Percentiles rank a stretch among this genome's conserved stretches.
Conservation (phyloP, 23 red algal genomes). For the Pyropia yezoensis region DNA sequence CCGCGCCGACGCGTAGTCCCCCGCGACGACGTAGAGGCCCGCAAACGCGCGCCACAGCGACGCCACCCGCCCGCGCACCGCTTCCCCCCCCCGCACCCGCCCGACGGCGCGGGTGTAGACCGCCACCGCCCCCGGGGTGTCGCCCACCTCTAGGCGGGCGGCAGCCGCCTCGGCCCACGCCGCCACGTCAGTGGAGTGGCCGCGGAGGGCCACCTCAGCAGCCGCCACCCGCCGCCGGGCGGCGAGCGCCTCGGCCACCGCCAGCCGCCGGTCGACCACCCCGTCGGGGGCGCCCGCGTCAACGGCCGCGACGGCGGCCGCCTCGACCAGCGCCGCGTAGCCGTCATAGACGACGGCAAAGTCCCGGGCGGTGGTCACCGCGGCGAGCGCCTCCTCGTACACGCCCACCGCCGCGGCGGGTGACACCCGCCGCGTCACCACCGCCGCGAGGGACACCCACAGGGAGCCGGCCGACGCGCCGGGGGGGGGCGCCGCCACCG, state of each 20-base stretch:
- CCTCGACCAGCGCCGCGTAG: conserved; percentile 66
- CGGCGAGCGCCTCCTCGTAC: conserved; percentile 55
- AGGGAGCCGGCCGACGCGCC: conserved; percentile 15
- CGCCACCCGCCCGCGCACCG: conserved; percentile 40
- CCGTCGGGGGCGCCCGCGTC: conserved; percentile 13
- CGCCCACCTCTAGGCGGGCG: conserved; percentile 35
- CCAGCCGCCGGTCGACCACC: conserved; percentile 26
- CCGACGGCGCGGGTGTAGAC: conserved; percentile 60
- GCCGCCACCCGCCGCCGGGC: conserved; percentile 45
- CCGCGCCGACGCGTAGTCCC: conserved; percentile 51
- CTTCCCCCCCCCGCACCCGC: conserved; percentile 35
- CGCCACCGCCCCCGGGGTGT: conserved; percentile 49
- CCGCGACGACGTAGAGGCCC: conserved; percentile 50
- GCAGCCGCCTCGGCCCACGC: conserved; percentile 71
- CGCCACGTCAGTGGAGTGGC: conserved; percentile 64
- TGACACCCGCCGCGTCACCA: too few species aligned
- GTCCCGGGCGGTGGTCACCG: conserved; percentile 47
- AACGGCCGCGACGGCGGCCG: conserved; percentile 39
- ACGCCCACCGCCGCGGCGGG: conserved; percentile 29
- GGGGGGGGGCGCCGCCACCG: too few species aligned
- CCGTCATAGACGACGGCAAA: conserved; percentile 82
- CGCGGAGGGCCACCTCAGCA: conserved; percentile 53
- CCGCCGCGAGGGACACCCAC: conserved; percentile 49
- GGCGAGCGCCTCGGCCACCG: conserved; percentile 34
- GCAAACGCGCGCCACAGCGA: conserved; percentile 87